Conservation (phyloP, 371 early-diverging fungal genomes). For the Mucor indicus region DNA sequence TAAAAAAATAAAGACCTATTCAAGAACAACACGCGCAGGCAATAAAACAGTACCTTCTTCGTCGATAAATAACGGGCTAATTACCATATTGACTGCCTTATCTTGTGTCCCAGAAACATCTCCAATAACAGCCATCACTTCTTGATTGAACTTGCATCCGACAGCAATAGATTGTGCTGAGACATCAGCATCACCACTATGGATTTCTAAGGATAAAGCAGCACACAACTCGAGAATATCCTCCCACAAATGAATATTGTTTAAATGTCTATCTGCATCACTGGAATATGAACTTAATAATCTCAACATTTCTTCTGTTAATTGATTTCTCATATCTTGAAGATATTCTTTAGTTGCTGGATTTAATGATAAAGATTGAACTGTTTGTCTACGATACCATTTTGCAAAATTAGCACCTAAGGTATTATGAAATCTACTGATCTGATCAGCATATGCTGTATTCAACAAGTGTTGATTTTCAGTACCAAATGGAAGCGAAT, state of each 20-base stretch:
- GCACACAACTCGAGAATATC: slow-evolving; percentile 35
- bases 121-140: slow-evolving; percentile 42
- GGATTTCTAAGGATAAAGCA: slow-evolving; percentile 40
- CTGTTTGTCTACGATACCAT: slow-evolving; percentile 51
- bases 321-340: slow-evolving; percentile 24
- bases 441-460: slow-evolving; percentile 46
- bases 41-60: slow-evolving; percentile 40
- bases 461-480: slow-evolving; percentile 45
- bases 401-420: slow-evolving; percentile 47
- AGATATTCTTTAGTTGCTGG: slow-evolving; percentile 48
- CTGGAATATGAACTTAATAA: slow-evolving; percentile 15
- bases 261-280: not conserved
- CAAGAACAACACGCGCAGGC: slow-evolving; percentile 42
- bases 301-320: slow-evolving; percentile 23
- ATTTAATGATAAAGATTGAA: slow-evolving; percentile 44
- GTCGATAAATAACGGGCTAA: slow-evolving; percentile 45
- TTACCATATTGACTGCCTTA: slow-evolving; percentile 29
- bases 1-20: slow-evolving; percentile 11
- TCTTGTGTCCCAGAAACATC: slow-evolving; percentile 8
- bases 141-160: slow-evolving; percentile 38
- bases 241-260: slow-evolving; percentile 19
- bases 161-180: slow-evolving; percentile 29
- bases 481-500: slow-evolving; percentile 48
- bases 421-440: slow-evolving; percentile 45
- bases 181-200: slow-evolving; percentile 48